Percentiles rank a stretch among this genome's conserved stretches.
phyloP scores from a whole-genome alignment of 805 yeast genomes.

The Pichia cabralensis region DNA sequence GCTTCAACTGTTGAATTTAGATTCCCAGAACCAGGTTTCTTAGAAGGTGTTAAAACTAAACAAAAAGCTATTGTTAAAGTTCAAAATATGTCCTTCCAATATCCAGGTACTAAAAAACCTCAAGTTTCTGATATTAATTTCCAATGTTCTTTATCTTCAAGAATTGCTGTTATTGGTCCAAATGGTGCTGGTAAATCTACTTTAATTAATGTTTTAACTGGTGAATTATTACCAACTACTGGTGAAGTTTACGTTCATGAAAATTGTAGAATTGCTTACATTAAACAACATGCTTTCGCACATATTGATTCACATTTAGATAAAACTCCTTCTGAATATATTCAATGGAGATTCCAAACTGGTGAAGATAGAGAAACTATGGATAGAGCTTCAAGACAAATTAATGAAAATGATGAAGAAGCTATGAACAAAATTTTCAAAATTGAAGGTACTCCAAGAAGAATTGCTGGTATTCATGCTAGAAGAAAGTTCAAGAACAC shows the following conservation, averaged over 20 bases:
- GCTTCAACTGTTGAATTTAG: conserved; percentile 94
- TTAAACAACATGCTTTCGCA: conserved; percentile 99
- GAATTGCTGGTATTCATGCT: conserved; percentile 86
- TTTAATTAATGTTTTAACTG: conserved; percentile 95
- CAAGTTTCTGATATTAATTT: conserved; percentile 84
- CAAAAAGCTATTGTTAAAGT: conserved; percentile 99
- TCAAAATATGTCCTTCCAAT: conserved; percentile 95
- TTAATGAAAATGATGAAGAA: conserved; percentile 93
- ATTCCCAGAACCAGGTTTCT: conserved; percentile 99
- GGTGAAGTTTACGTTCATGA: conserved; percentile 99
- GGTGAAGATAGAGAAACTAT: conserved; percentile 99
- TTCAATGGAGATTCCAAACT: conserved; percentile 99
- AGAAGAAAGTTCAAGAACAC: conserved; percentile 99
- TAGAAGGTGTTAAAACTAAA: conserved; percentile 99
- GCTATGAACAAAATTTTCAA: conserved; percentile 99
- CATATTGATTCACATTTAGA: conserved; percentile 98
- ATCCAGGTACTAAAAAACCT: conserved; percentile 97
- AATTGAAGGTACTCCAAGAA: conserved; percentile 98
- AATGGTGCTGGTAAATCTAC: conserved; percentile 99
- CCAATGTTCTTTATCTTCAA: conserved; percentile 98
- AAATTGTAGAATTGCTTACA: conserved; percentile 99
- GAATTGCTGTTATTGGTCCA: conserved; percentile 99
- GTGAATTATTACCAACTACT: conserved; percentile 95
- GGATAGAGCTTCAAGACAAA: conserved; percentile 99
- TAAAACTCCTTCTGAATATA: conserved; percentile 99